Conservation (phyloP, 2,329 filamentous ascomycete species). For the Trichoderma sp. region DNA sequence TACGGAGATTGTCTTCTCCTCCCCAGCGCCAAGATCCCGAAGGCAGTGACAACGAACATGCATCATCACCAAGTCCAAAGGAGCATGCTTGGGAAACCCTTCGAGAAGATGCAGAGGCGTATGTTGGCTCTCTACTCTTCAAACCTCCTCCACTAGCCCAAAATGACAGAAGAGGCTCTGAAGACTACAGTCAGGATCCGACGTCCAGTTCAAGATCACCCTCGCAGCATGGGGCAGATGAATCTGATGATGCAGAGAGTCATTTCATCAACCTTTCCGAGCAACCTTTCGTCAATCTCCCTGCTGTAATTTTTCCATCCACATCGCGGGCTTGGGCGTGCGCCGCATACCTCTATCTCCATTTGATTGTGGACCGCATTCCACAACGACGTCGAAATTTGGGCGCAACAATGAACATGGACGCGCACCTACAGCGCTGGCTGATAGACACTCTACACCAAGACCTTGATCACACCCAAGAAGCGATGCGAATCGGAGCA, state of each 20-base stretch:
- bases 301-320: not conserved
- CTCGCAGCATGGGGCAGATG: not conserved
- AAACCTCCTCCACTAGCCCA: not conserved
- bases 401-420: not conserved
- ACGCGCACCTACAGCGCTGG: not conserved
- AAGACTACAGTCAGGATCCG: not conserved
- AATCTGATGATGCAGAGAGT: not conserved
- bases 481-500: not conserved
- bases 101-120: not conserved
- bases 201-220: not conserved
- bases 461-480: not conserved
- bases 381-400: not conserved
- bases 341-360: not conserved
- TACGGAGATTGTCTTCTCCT: not conserved
- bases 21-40: not conserved
- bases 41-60: not conserved
- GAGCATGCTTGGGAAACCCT: not conserved
- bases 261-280: not conserved
- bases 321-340: not conserved
- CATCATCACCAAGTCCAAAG: not conserved
- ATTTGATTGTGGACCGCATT: not conserved
- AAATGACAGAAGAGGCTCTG: not conserved
- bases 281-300: not conserved
- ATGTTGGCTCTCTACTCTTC: not conserved
- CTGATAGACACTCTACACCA: not conserved